Evolutionary conservation across 306 rosid species (phyloP), one percentile per base, ranked within the genome.

Genomic region (Dalbergia oliveri): DNA sequence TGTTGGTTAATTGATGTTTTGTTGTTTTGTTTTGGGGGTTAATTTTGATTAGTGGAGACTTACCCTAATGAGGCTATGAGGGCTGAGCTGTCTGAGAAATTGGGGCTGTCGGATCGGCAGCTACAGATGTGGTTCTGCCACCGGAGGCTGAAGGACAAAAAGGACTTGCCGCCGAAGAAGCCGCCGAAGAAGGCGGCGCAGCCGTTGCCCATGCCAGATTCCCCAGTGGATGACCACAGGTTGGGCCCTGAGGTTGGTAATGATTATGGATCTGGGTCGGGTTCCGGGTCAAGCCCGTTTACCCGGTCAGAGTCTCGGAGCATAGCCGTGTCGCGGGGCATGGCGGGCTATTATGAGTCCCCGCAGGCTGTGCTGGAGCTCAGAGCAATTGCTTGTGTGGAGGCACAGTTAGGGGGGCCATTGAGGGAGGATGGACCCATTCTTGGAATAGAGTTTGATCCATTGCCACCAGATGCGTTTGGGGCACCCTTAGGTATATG

Each of bases 71-170:
- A 95, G 88, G 72, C 93, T 68, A 82, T 76, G 82, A 86, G 99
- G 87, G 88, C 67, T 0, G 97, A 95, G 57, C 84, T 95, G 19
- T 95, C 97, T 11, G 91, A 90, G 81, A 95, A 91, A 69, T 86
- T 95, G 67, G 98, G 97, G 67, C 91, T 95, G 79, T 76, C 98
- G 13, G 98, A 93, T 91, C 98, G 99, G 87, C 99, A 95, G 84
- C 84, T 95, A 83, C 99, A 95, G 99, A 93, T 95, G 99, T 95
- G 98, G 99, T 95, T 95, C 74, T 95, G 99, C 69, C 99, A 95
- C 64, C 75, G 99, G 81, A 88, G 99, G 88, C 79, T 95, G 88
- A 95, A 93, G 89, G 98, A 93, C 73, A 95, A 93, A 84, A 95
- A 91, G 90, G 98, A 91, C 0, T 84, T 82, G 72, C 87, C 91